Base-by-base conservation (phyloP, 805 yeast genomes). In the Wickerhamomyces rabaulensis region DNA sequence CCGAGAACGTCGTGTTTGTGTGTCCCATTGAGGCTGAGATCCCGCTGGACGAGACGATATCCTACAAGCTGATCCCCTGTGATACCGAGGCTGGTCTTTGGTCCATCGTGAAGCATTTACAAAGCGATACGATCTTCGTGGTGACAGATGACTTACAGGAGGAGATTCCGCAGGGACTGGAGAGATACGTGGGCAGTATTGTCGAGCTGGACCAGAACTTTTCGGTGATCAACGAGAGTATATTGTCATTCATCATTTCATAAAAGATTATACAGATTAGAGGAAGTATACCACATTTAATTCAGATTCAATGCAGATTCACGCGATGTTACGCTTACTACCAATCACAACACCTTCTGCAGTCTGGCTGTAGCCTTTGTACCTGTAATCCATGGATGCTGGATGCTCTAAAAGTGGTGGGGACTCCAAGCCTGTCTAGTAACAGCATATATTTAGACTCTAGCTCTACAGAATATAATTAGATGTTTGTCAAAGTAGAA, bases 381-480 rank as follows among this genome's bases (percentile, higher is more conserved):
- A 79, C 0, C 87, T 85, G 54, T 80, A 79, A 52, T 80, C 84
- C 9, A 68, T 49, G 0, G 83, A 70, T n/a, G n/a, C n/a, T n/a
- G n/a, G n/a, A n/a, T n/a, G n/a, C n/a, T n/a, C n/a, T n/a, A n/a
- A n/a, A n/a, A n/a, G n/a, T n/a, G n/a, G n/a, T n/a, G n/a, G n/a
- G n/a, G n/a, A n/a, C n/a, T n/a, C n/a, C n/a, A n/a, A n/a, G n/a
- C n/a, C n/a, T n/a, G n/a, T n/a, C n/a, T n/a, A n/a, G n/a, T n/a
- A n/a, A n/a, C n/a, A n/a, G n/a, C n/a, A n/a, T n/a, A n/a, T n/a
- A n/a, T n/a, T n/a, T n/a, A n/a, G n/a, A n/a, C n/a, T n/a, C n/a
- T n/a, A n/a, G n/a, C n/a, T n/a, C n/a, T n/a, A n/a, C n/a, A n/a
- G n/a, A n/a, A n/a, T n/a, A n/a, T n/a, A n/a, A n/a, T n/a, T n/a